Conservation (phyloP, 768 basidiomycete species). For the Holtermanniella nyarrowii region DNA sequence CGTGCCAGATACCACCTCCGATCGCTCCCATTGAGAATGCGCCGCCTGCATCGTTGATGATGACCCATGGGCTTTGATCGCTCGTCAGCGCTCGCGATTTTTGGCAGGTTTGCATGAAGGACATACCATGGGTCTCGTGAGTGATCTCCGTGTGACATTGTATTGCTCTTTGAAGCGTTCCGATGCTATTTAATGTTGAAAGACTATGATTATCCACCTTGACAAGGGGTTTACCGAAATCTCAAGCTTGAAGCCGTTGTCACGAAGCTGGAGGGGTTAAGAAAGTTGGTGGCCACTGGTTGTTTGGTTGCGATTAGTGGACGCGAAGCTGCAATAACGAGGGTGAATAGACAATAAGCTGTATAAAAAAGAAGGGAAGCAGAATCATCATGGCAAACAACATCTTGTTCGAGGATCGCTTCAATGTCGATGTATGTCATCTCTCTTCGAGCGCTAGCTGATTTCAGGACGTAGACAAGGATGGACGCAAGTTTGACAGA, state of each 20-base stretch:
- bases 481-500: constrained; percentile 96
- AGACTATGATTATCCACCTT: no score
- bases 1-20: constrained; percentile 97
- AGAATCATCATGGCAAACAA: constrained; percentile 10
- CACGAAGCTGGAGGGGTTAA: background rate
- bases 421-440: constrained; percentile 72
- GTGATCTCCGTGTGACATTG: constrained; percentile 83
- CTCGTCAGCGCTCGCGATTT: background rate
- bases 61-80: constrained; percentile 77
- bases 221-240: background rate
- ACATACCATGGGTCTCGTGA: constrained; percentile 82
- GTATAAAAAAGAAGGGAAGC: no score
- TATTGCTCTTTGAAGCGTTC: background rate
- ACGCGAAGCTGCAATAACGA: no score
- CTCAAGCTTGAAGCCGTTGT: background rate
- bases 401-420: constrained; percentile 88
- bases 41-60: constrained; percentile 95
- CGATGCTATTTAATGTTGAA: background rate
- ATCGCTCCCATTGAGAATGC: constrained; percentile 97
- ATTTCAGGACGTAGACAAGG: constrained; percentile 43
- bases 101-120: background rate
- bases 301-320: no score
- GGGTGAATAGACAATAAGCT: no score
- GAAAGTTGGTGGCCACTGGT: background rate
- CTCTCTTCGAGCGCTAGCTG: constrained; percentile 34